Percentiles rank a stretch among this genome's conserved stretches.
phyloP scores from a whole-genome alignment of 2,329 filamentous ascomycete genomes.

The Tolypocladium nubicola region DNA sequence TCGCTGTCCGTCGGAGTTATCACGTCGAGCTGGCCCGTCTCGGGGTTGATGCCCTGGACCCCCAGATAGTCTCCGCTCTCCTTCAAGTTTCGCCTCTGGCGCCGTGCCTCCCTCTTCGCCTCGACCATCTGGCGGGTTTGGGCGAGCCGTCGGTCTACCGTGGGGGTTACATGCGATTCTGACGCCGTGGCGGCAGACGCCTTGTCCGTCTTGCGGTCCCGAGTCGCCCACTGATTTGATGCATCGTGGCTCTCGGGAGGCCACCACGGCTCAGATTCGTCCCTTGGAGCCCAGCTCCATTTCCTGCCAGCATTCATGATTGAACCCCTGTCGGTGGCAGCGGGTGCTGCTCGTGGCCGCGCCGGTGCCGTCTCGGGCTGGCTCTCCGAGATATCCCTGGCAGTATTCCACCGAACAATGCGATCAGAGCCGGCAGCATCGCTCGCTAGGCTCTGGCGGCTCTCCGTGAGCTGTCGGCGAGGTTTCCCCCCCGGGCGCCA shows the following conservation, averaged over 20 bases:
- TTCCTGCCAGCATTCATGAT: constrained; percentile 1
- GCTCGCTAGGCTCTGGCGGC: constrained; percentile 8
- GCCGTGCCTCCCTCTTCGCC: constrained; percentile 19
- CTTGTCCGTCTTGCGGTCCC: not conserved
- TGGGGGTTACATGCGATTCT: not conserved
- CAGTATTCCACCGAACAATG: constrained; percentile 24
- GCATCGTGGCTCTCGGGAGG: not conserved
- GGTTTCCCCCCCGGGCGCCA: not conserved
- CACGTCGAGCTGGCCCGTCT: constrained; percentile 41
- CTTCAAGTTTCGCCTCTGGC: constrained; percentile 33
- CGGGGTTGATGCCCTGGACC: constrained; percentile 47
- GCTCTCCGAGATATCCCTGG: constrained; percentile 13
- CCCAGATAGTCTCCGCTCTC: constrained; percentile 48
- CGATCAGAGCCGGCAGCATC: constrained; percentile 17
- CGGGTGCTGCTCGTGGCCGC: not conserved
- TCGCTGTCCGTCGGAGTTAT: constrained; percentile 39
- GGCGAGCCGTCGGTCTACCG: not conserved
- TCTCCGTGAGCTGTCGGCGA: constrained; percentile 6
- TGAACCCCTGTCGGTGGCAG: not conserved
- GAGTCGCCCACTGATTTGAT: too few species aligned
- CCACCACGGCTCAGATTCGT: not conserved
- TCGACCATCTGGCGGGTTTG: constrained; percentile 6
- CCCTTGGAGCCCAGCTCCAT: constrained; percentile 10
- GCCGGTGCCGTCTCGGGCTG: not conserved
- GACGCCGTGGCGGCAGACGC: too few species aligned